phyloP scores from a whole-genome alignment of 805 yeast genomes.

The Starmerella roubikii region DNA sequence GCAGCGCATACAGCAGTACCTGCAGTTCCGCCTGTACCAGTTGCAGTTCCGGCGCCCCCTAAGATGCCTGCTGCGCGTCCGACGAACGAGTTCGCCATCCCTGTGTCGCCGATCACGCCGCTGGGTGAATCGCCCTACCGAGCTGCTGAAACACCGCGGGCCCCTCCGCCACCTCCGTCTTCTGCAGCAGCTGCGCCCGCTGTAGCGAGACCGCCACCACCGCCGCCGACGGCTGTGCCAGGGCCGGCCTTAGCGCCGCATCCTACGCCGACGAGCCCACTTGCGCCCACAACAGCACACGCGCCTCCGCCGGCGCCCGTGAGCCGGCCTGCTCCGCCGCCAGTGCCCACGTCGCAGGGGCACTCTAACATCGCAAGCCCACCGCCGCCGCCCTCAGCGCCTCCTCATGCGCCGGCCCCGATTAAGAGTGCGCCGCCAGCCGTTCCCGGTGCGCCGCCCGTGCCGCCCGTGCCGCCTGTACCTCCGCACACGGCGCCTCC shows the following conservation, averaged over 20 bases:
- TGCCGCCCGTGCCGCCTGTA: neutral
- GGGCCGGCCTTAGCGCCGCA: neutral
- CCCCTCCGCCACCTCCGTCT: constrained; percentile 1
- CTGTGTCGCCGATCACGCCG: too few species aligned
- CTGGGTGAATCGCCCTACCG: too few species aligned
- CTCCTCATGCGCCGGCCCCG: too few species aligned
- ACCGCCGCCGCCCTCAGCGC: constrained; percentile 1
- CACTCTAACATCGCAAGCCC: too few species aligned
- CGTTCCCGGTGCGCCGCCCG: neutral
- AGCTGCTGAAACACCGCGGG: too few species aligned
- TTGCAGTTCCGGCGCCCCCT: neutral
- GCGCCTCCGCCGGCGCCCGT: constrained; percentile 4
- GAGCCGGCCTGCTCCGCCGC: neutral
- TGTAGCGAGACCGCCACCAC: constrained; percentile 3
- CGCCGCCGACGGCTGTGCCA: too few species aligned
- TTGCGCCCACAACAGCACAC: constrained; percentile 6
- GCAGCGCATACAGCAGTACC: neutral
- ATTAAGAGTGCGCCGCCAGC: too few species aligned
- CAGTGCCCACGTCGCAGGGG: too few species aligned
- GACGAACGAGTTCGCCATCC: constrained; percentile 1
- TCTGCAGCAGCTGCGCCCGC: constrained; percentile 2
- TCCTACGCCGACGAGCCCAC: neutral
- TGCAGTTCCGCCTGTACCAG: neutral
- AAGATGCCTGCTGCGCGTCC: constrained; percentile 3
- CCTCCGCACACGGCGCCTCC: neutral